Conservation (phyloP, 441 rosid genomes). For the Croton laevigatus region DNA sequence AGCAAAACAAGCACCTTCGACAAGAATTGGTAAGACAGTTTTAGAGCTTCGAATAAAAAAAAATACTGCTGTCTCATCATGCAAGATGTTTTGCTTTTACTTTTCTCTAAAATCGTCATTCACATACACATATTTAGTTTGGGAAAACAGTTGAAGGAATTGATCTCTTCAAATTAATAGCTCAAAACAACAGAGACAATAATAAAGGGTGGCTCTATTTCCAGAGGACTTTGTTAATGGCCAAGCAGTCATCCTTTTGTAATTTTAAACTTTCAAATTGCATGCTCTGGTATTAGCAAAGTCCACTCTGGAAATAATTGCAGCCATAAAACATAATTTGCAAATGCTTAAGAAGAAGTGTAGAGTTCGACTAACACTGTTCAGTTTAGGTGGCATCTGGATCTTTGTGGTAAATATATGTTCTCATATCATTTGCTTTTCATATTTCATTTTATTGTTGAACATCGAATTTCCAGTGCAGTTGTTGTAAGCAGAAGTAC, state of each 20-base stretch:
- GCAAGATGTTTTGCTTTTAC: not conserved
- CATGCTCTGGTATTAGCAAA: too few species aligned
- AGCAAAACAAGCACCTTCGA: slow-evolving; percentile 59
- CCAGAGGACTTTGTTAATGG: too few species aligned
- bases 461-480: not conserved
- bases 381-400: not conserved
- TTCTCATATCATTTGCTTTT: not conserved
- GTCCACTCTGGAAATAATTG: too few species aligned
- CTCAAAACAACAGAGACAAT: not conserved
- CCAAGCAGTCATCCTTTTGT: too few species aligned
- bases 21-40: slow-evolving; percentile 64
- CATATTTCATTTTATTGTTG: not conserved
- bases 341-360: not conserved
- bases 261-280: too few species aligned
- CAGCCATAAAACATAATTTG: not conserved
- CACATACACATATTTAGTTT: not conserved
- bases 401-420: not conserved
- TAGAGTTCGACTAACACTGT: not conserved
- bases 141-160: not conserved
- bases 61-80: not conserved
- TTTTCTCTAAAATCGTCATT: not conserved
- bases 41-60: too few species aligned
- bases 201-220: not conserved
- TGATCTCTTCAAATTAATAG: not conserved
- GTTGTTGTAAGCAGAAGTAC: not conserved